Evolutionary conservation across 352 stramenopile genomes (phyloP).

Genomic region (Phytophthora sojae): DNA sequence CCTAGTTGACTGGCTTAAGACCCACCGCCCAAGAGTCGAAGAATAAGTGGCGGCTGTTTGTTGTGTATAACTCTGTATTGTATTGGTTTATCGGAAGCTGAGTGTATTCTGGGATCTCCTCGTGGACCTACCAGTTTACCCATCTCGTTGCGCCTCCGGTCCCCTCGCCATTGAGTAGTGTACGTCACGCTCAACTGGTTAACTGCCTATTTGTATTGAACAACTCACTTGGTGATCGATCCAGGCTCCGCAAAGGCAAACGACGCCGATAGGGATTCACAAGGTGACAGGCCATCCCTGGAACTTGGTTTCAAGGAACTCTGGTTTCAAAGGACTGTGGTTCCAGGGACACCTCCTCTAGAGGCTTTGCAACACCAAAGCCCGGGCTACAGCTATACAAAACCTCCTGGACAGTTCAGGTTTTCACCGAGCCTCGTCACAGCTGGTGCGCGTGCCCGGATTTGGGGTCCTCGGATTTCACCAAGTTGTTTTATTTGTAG

Average conservation of each 20-base stretch:
- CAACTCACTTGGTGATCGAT: neutral
- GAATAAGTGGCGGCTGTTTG: neutral
- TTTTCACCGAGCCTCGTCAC: no score
- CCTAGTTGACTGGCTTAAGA: no score
- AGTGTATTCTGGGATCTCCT: neutral
- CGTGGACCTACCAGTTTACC: neutral
- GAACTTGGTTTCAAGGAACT: no score
- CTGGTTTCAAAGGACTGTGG: no score
- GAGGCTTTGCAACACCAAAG: no score
- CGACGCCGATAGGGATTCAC: neutral
- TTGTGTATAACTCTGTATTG: conserved; percentile 5
- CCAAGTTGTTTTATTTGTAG: no score
- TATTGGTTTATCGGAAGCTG: neutral
- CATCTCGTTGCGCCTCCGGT: neutral
- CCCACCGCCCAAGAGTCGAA: no score
- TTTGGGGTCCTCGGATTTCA: no score
- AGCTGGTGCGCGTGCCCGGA: no score
- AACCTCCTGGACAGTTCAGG: no score
- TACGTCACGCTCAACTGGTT: neutral
- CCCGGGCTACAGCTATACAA: no score
- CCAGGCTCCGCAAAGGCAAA: neutral
- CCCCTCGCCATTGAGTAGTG: neutral
- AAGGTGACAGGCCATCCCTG: neutral
- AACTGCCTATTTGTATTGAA: neutral
- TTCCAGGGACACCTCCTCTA: no score